phyloP scores from a whole-genome alignment of 2,329 filamentous ascomycete species.

The Pseudogymnoascus sp. region DNA sequence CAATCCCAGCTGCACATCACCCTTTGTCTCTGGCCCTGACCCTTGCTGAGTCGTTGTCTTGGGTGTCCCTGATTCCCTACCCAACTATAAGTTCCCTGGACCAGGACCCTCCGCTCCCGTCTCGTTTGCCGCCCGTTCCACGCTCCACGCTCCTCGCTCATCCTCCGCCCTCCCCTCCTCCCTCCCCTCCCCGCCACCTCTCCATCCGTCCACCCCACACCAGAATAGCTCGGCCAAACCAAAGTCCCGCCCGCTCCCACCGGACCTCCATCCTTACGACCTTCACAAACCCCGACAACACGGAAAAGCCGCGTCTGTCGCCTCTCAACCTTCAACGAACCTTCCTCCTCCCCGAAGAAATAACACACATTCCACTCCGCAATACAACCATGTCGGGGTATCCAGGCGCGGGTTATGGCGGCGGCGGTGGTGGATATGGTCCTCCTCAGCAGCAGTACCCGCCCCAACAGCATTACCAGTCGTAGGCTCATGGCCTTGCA shows the following conservation, averaged over 20 bases:
- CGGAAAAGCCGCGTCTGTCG: not conserved
- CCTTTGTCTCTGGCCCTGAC: not conserved
- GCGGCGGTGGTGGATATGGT: conserved; percentile 37
- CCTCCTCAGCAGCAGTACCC: conserved; percentile 37
- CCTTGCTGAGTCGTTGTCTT: not conserved
- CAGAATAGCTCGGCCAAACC: not conserved
- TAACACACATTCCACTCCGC: not conserved
- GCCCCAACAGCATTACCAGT: conserved; percentile 39
- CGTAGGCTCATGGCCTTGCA: conserved; percentile 33
- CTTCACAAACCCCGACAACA: not conserved
- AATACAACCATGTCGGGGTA: conserved; percentile 52
- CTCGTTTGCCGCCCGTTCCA: not conserved
- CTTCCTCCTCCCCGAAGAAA: not conserved
- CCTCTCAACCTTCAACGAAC: not conserved
- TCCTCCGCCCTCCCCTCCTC: too few relatives aligned
- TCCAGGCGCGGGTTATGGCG: conserved; percentile 43
- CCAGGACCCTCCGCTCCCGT: not conserved
- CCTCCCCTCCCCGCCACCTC: too few relatives aligned
- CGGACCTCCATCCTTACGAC: not conserved
- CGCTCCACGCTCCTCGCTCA: too few relatives aligned
- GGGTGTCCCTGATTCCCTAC: not conserved
- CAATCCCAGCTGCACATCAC: not conserved
- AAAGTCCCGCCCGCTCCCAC: not conserved
- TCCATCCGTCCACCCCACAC: not conserved
- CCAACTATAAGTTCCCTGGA: not conserved